Percentiles rank a stretch among this genome's conserved stretches.
These are phyloP conservation scores for Teunomyces aglyptinius DNA, from an alignment of 805 yeast genomes.

Conservation along the genomic window DNA sequence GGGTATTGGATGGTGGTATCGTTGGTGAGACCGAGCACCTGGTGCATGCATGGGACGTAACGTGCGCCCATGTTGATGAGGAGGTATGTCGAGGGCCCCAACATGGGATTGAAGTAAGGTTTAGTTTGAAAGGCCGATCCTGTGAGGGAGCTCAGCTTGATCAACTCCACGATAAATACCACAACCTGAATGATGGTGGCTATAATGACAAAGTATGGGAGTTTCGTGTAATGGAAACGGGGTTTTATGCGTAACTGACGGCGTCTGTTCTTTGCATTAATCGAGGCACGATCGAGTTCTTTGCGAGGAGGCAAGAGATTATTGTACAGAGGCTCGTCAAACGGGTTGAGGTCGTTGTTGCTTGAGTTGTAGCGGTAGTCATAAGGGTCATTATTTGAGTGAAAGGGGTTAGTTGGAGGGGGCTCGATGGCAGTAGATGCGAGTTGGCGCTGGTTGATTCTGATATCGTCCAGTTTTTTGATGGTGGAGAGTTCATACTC, in stretches of 20 bases:
- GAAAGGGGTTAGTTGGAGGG: constrained; percentile 7
- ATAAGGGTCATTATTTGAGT: neutral
- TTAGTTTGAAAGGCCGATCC: constrained; percentile 65
- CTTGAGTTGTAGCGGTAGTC: neutral
- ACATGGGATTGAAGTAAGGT: constrained; percentile 76
- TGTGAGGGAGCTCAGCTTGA: constrained; percentile 54
- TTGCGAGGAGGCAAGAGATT: constrained; percentile 4
- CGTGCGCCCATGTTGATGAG: constrained; percentile 70
- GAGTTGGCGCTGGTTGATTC: neutral
- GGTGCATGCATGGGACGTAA: constrained; percentile 68
- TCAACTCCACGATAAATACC: constrained; percentile 63
- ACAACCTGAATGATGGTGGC: constrained; percentile 47
- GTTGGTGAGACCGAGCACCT: constrained; percentile 49
- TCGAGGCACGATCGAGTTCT: neutral
- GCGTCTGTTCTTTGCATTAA: constrained; percentile 17
- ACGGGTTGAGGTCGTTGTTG: neutral
- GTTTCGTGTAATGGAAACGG: constrained; percentile 31
- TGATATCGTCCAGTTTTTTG: neutral
- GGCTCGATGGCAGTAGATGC: neutral
- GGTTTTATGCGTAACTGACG: constrained; percentile 26
- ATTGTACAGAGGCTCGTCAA: constrained; percentile 1
- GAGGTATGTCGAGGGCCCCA: constrained; percentile 69
- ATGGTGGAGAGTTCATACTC: constrained; percentile 9
- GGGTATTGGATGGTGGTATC: constrained; percentile 50
- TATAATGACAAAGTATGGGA: constrained; percentile 41